These are phyloP conservation scores for Saksenaea oblongispora DNA, from an alignment of 371 early-diverging fungal species.

Conservation along the genomic window DNA sequence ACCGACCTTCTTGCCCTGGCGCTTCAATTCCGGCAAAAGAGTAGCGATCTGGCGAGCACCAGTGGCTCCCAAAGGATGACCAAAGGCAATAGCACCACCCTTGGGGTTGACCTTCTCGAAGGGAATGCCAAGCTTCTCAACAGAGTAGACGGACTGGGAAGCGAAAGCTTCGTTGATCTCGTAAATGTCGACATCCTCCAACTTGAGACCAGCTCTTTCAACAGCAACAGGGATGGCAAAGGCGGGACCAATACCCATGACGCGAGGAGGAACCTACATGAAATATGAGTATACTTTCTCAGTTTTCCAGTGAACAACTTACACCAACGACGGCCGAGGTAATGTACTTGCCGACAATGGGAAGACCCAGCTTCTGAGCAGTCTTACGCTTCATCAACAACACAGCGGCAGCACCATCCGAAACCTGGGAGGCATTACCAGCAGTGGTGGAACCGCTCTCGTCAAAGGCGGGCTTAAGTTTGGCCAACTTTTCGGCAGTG, in stretches of 20 bases:
- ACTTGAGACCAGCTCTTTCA: slow-evolving; percentile 77
- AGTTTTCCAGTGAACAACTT: not conserved
- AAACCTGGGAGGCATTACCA: slow-evolving; percentile 98
- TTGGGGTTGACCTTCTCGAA: slow-evolving; percentile 95
- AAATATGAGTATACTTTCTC: not conserved
- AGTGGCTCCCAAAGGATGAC: slow-evolving; percentile 79
- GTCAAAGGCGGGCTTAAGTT: slow-evolving; percentile 92
- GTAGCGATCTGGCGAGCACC: slow-evolving; percentile 98
- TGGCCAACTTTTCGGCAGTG: slow-evolving; percentile 78
- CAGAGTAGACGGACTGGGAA: slow-evolving; percentile 93
- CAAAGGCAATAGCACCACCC: slow-evolving; percentile 91
- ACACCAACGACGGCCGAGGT: slow-evolving; percentile 92
- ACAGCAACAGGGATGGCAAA: slow-evolving; percentile 92
- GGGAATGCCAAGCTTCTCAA: slow-evolving; percentile 84
- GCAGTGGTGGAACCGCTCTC: slow-evolving; percentile 91
- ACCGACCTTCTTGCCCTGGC: slow-evolving; percentile 85
- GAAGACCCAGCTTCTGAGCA: slow-evolving; percentile 86
- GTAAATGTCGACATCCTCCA: slow-evolving; percentile 76
- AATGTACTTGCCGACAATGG: slow-evolving; percentile 88
- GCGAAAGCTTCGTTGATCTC: slow-evolving; percentile 99
- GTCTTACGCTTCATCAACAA: slow-evolving; percentile 93
- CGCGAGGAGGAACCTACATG: slow-evolving; percentile 73
- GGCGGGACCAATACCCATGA: slow-evolving; percentile 97
- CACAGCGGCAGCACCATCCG: slow-evolving; percentile 98
- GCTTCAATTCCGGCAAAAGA: slow-evolving; percentile 89